Conservation (phyloP, 257 asterid genomes). For the Lycium barbarum region DNA sequence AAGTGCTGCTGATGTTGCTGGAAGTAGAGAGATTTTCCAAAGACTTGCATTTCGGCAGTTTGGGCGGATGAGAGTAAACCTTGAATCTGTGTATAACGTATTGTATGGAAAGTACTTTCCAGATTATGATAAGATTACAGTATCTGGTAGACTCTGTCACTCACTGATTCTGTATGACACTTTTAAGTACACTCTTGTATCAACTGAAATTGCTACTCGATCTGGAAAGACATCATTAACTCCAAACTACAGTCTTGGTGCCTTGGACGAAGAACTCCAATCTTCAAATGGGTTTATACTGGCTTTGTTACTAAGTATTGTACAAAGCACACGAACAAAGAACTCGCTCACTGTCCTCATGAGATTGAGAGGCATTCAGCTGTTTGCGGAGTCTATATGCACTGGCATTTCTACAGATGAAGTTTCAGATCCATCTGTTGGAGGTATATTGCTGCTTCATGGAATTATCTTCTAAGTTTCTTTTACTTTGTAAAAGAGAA, state of each 20-base stretch:
- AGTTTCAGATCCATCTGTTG: conserved; percentile 25
- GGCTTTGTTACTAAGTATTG: conserved; percentile 71
- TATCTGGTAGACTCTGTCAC: conserved; percentile 69
- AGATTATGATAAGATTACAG: conserved; percentile 65
- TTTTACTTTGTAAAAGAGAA: conserved; percentile 11
- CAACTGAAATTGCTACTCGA: conserved; percentile 93
- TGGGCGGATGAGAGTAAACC: conserved; percentile 57
- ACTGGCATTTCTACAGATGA: conserved; percentile 45
- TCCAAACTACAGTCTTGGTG: conserved; percentile 68
- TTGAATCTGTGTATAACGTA: conserved; percentile 65
- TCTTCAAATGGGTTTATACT: conserved; percentile 85
- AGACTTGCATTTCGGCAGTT: conserved; percentile 59
- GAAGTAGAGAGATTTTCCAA: conserved; percentile 54
- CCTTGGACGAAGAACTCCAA: conserved; percentile 73
- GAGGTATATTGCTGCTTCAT: neutral
- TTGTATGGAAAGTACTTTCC: conserved; percentile 78
- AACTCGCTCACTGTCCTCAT: conserved; percentile 59
- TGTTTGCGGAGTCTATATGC: conserved; percentile 73
- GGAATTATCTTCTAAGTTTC: neutral
- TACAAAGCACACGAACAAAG: conserved; percentile 59
- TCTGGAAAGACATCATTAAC: conserved; percentile 66
- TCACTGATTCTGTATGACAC: conserved; percentile 85
- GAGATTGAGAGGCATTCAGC: conserved; percentile 76
- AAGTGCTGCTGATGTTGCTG: conserved; percentile 66
- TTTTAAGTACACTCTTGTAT: conserved; percentile 80